Base-by-base conservation (phyloP, 2,329 filamentous ascomycete species). In the Fusarium sp. region DNA sequence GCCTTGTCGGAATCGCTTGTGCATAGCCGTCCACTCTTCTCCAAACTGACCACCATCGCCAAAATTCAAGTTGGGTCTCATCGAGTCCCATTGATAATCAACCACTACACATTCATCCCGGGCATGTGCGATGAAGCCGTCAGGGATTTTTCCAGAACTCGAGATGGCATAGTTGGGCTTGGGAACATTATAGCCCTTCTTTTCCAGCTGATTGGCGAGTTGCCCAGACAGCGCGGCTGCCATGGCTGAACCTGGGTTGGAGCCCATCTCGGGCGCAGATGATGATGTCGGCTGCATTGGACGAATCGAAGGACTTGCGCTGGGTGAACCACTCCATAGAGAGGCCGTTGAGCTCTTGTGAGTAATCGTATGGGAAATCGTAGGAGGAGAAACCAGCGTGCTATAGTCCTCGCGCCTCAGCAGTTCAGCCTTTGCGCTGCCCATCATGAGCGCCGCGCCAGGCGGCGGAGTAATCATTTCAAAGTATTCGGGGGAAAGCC, bases 21-120 rank as follows among this genome's bases (percentile, higher is more conserved):
- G 96, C 96, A 99, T 98, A 4, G 89, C 85, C 29, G 93, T 91
- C 96, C 96, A 99, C 79, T 98, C 96, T 79, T 99, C 96, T 1
- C 93, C 93, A 73, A 93, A 92, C 44, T 90, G 86, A 38, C 95
- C 96, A 9, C 95, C 95, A 74, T 93, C 90, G 6, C 94, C 95
- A 91, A 96, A 98, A 67, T 90, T 84, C 44, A 93, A 85, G 0
- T 92, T 89, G 3, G 86, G 82, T 13, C 91, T 87, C 85, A 94
- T 95, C 64, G 94, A 97, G 76, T 99, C 94, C 95, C 96, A 99
- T 73, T 95, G 91, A 75, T 93, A 96, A 79, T 99, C 96, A n/a
- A 97, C 86, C 55, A 91, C 86, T 5, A 92, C 85, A 75, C 93
- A 98, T 11, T 91, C 89, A 76, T 98, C 93, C 67, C 93, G 88